Base-by-base conservation (phyloP, 176 grass and related monocot species). In the Saccharum spontaneum region DNA sequence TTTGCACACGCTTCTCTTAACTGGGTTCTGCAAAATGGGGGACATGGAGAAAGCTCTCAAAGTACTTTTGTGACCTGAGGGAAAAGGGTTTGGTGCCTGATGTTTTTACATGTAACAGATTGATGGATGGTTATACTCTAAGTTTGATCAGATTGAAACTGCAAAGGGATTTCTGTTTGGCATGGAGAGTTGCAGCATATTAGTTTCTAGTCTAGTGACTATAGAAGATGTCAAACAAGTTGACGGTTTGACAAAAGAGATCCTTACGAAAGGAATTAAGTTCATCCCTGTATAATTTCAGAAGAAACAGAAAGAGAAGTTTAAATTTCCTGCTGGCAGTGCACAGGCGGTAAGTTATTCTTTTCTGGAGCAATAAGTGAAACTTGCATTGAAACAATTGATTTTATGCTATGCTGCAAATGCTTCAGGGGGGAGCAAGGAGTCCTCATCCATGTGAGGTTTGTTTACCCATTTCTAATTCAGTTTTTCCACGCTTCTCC, bases 1-100 rank as follows among this genome's bases (percentile, higher is more conserved):
- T 69, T 86, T 69, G 40, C 61, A 3, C 80, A 87, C 81, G 84
- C 73, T 74, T 89, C 45, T 87, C 39, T 72, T 76, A 33, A 76
- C 67, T 83, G 67, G 73, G 37, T 84, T 83, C 82, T 92, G 79
- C 72, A 84, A 80, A 83, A 24, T 87, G 18, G 81, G 85, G 26
- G 39, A 52, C 41, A 40, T 84, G 86, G 64, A 78, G 6, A 52
- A 88, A 77, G 76, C 80, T 84, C 78, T 66, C 36, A 61, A 34
- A 59, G 50, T 74, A 84, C 67, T 11, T 79, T 10, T 52, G 54
- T 61, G 69, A 87, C 68, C 77, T 81, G 60, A 44, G 37, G 7
- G 16, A 66, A 37, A 87, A 89, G 48, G 80, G 68, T 10, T 46
- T 20, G 22, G 22, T 50, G 64, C 84, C 73, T 46, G 82, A 89